Percentiles rank a stretch among this genome's conserved stretches.
These are phyloP conservation scores for Scheffersomyces insectosa DNA, from an alignment of 1,139 yeast genomes.

Conservation along the genomic window DNA sequence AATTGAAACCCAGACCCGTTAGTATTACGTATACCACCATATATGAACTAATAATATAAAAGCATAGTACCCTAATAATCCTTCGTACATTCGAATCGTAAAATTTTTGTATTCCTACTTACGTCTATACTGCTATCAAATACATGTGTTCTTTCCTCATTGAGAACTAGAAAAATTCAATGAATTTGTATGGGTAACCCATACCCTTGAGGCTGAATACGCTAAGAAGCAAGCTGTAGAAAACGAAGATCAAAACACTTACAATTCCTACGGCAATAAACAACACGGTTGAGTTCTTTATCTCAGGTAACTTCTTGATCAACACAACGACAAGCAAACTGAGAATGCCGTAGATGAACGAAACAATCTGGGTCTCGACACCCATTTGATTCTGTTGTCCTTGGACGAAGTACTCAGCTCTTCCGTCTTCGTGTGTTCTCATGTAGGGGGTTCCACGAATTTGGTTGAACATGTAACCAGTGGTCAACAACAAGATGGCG, in stretches of 20 bases:
- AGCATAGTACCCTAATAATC: too few relatives aligned
- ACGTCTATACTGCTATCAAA: background rate
- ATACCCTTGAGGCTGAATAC: constrained; percentile 58
- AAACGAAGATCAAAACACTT: constrained; percentile 42
- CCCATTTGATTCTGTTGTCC: constrained; percentile 80
- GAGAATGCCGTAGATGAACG: constrained; percentile 61
- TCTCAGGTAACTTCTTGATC: constrained; percentile 47
- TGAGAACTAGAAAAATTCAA: constrained; percentile 22
- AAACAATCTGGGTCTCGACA: constrained; percentile 75
- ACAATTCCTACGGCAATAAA: constrained; percentile 44
- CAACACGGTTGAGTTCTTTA: constrained; percentile 43
- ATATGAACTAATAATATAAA: too few relatives aligned
- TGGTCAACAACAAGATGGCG: constrained; percentile 66
- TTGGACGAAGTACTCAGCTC: constrained; percentile 58
- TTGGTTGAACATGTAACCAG: constrained; percentile 93
- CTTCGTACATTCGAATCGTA: too few relatives aligned
- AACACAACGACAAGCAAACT: constrained; percentile 51
- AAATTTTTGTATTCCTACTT: too few relatives aligned
- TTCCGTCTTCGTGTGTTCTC: constrained; percentile 57
- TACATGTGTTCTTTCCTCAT: background rate
- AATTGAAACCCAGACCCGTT: too few relatives aligned
- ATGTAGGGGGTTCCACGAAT: constrained; percentile 78
- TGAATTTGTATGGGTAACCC: constrained; percentile 61
- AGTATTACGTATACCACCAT: too few relatives aligned
- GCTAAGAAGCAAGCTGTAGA: constrained; percentile 55